Base-by-base conservation (phyloP, 2,329 filamentous ascomycete species). In the Colletotrichum acutatum region DNA sequence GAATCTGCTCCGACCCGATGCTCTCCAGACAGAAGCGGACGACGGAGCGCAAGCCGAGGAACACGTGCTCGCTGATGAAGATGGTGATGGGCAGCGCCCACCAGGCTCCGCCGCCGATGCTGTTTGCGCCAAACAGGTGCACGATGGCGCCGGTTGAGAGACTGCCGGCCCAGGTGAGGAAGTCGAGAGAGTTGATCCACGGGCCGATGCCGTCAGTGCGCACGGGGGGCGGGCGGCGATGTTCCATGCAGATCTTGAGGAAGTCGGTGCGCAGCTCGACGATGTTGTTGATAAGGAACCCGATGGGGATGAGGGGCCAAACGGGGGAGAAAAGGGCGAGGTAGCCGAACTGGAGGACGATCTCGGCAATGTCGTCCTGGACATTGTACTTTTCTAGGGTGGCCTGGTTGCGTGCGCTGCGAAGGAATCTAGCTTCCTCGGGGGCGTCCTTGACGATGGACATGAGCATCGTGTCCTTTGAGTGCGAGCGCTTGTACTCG, bases 271-370 rank as follows among this genome's bases (percentile, higher is more conserved):
- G 91, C 11, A 95, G 86, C 80, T 95, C 93, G 68, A 95, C 84
- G 92, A 92, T 94, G 82, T 95, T 92, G 81, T 95, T 95, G 79
- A 94, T 82, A 16, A 95, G 84, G 80, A 95, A 95, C 0, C 91
- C 92, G 26, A 94, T 84, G 0, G 91, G 89, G 0, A 93, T 93
- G 1, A 95, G 84, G 0, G 93, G 93, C 93, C 93, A 95, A 34
- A 94, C 91, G 0, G 93, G 91, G 1, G 90, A 92, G 80, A 95
- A 95, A 5, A 95, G 84, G 0, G 91, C 89, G 0, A 95, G 86
- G 78, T 95, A 94, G 5, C 93, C 93, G 76, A 94, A 95, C 78
- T 92, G 91, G 2, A 94, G 86, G 34, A 91, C 90, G 85, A 94
- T 92, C 81, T 95, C 93, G 11, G 92, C 87, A 56, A 94, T 89